phyloP scores from a whole-genome alignment of 176 grass and related monocot genomes.

The Triticum dicoccoides region DNA sequence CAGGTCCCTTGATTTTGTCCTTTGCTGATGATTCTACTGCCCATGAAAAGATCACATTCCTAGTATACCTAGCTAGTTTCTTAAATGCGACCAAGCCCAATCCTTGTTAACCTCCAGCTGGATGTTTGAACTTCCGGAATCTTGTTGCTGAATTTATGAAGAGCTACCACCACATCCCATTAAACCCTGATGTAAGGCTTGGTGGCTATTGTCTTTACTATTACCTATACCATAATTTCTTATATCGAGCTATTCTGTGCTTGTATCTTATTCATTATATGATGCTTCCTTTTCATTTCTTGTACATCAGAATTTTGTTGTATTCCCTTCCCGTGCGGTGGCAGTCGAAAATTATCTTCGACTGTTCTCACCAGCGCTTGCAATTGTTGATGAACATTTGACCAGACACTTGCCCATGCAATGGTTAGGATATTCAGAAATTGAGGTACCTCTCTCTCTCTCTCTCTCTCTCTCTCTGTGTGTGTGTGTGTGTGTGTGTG shows the following conservation, averaged over 20 bases:
- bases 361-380: conserved; percentile 81
- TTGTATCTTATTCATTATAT: conserved; percentile 28
- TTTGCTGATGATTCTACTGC: conserved; percentile 94
- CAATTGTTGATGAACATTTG: conserved; percentile 96
- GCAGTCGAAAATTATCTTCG: conserved; percentile 89
- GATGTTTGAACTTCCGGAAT: conserved; percentile 71
- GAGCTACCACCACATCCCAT: conserved; percentile 88
- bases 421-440: conserved; percentile 74
- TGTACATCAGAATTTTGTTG: conserved; percentile 72
- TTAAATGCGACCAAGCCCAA: conserved; percentile 75
- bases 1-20: conserved; percentile 89
- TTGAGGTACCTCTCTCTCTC: conserved; percentile 53
- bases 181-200: conserved; percentile 77
- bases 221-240: not conserved
- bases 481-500: not conserved
- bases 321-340: conserved; percentile 88
- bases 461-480: not conserved
- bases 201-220: not conserved
- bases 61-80: conserved; percentile 83
- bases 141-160: conserved; percentile 97
- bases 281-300: conserved; percentile 42
- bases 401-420: conserved; percentile 88
- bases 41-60: conserved; percentile 96
- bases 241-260: not conserved
- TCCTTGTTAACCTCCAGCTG: conserved; percentile 85